Conservation (phyloP, 768 basidiomycete species). For the Phaffia australis region DNA sequence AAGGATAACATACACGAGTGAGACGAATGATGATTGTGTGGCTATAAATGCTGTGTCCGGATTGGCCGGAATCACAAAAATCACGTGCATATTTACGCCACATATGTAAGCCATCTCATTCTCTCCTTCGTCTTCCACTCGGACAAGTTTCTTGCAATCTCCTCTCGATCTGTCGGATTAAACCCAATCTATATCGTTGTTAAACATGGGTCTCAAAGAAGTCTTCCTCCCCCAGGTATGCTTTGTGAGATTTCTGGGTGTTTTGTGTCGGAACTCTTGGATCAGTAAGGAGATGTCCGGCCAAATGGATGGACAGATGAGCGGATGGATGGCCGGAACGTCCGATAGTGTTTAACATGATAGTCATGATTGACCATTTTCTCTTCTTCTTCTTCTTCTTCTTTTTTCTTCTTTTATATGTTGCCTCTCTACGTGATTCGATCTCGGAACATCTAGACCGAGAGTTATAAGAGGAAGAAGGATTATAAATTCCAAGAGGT, state of each 20-base stretch:
- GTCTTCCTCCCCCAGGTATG: constrained; percentile 15
- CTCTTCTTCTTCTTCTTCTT: not conserved
- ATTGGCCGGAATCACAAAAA: not conserved
- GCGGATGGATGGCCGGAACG: too few relatives aligned
- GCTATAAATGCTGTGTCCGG: not conserved
- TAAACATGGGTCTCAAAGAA: constrained; percentile 13
- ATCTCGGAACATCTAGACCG: constrained; percentile 10
- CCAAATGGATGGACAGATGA: too few relatives aligned
- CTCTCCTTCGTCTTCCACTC: not conserved
- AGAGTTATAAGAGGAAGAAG: constrained; percentile 18
- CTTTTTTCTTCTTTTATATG: too few relatives aligned
- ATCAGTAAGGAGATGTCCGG: too few relatives aligned
- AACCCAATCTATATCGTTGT: too few relatives aligned
- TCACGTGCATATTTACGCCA: not conserved
- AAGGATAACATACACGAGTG: not conserved
- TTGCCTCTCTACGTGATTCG: too few relatives aligned
- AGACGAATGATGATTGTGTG: not conserved
- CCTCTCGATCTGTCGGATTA: not conserved
- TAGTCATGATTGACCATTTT: not conserved
- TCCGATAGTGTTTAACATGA: too few relatives aligned
- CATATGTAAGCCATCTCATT: constrained; percentile 13
- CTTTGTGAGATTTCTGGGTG: not conserved
- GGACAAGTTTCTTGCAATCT: not conserved
- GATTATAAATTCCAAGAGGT: constrained; percentile 21
- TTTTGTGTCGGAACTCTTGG: too few relatives aligned